phyloP scores from a whole-genome alignment of 176 grass and related monocot genomes.

The Aegilops speltoides region DNA sequence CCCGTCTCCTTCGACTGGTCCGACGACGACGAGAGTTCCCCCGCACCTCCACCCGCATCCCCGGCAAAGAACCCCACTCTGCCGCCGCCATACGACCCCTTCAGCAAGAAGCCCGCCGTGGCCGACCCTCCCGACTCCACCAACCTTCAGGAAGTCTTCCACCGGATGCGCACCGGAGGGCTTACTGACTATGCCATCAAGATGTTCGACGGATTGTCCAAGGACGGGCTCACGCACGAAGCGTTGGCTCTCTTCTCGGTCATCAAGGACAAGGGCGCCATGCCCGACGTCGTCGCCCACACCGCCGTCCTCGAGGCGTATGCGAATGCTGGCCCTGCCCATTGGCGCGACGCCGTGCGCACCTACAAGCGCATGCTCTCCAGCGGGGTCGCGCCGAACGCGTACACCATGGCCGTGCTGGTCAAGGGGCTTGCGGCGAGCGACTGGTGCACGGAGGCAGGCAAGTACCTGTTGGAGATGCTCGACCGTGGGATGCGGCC shows the following conservation, averaged over 20 bases:
- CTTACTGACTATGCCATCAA: slow-evolving; percentile 89
- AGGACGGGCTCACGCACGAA: slow-evolving; percentile 81
- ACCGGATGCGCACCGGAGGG: slow-evolving; percentile 75
- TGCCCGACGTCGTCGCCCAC: slow-evolving; percentile 89
- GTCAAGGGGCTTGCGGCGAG: slow-evolving; percentile 62
- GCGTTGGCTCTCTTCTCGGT: slow-evolving; percentile 64
- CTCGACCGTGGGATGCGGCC: slow-evolving; percentile 65
- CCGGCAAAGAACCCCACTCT: slow-evolving; percentile 21
- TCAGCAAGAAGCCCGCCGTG: slow-evolving; percentile 58
- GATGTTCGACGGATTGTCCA: slow-evolving; percentile 98
- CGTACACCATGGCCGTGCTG: slow-evolving; percentile 64
- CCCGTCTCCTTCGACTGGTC: slow-evolving; percentile 82
- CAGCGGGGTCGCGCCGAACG: slow-evolving; percentile 56
- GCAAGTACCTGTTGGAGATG: slow-evolving; percentile 79
- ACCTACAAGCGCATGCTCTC: slow-evolving; percentile 82
- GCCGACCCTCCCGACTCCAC: slow-evolving; percentile 61
- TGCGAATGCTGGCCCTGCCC: slow-evolving; percentile 50
- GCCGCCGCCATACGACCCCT: slow-evolving; percentile 79
- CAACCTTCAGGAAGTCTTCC: slow-evolving; percentile 82
- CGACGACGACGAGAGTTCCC: slow-evolving; percentile 40
- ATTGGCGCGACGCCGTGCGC: slow-evolving; percentile 64
- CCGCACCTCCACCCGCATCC: no score
- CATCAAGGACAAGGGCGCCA: slow-evolving; percentile 81
- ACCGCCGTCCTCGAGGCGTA: slow-evolving; percentile 90
- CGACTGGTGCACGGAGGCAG: slow-evolving; percentile 39